A percentile compares a stretch with the other conserved stretches of the same genome.
Evolutionary conservation across 495 filamentous ascomycete genomes (phyloP).

Genomic region (Pyrenopolyporus hunteri): DNA sequence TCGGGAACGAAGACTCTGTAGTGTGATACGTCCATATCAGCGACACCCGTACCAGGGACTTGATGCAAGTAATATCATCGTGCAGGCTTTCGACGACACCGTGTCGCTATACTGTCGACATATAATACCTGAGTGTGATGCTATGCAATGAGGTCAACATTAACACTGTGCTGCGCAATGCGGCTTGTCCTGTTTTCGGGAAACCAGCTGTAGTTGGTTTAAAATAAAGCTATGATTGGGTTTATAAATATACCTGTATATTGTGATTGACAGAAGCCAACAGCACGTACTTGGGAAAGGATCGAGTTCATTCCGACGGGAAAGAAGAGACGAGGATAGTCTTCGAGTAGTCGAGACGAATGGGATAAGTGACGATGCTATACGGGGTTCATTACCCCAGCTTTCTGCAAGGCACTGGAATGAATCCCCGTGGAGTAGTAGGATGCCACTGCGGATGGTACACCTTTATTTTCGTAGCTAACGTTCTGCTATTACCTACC

Average conservation of each 20-base stretch:
- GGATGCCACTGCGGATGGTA: neutral
- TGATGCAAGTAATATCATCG: slow-evolving; percentile 36
- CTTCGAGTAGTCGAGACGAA: slow-evolving; percentile 11
- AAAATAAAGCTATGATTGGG: neutral
- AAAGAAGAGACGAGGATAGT: neutral
- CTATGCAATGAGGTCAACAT: neutral
- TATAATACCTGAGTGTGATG: neutral
- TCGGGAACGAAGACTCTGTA: slow-evolving; percentile 20
- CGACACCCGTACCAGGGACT: slow-evolving; percentile 15
- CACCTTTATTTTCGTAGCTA: too few species aligned
- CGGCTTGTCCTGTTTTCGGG: slow-evolving; percentile 9
- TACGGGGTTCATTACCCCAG: slow-evolving; percentile 30
- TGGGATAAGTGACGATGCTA: slow-evolving; percentile 11
- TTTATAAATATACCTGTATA: slow-evolving; percentile 11
- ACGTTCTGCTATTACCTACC: too few species aligned
- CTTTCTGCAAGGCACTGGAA: slow-evolving; percentile 30
- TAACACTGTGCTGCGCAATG: slow-evolving; percentile 21
- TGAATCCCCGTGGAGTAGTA: neutral
- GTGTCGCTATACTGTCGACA: slow-evolving; percentile 2
- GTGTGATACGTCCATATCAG: slow-evolving; percentile 14
- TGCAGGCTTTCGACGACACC: slow-evolving; percentile 14
- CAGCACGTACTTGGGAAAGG: neutral
- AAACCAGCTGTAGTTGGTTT: slow-evolving; percentile 7
- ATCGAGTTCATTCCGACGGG: neutral
- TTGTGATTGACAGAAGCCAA: neutral